A percentile compares a stretch with the other conserved stretches of the same genome.
phyloP scores from a whole-genome alignment of 1,284 basidiomycete species.

The Stygiomarasmius scandens region DNA sequence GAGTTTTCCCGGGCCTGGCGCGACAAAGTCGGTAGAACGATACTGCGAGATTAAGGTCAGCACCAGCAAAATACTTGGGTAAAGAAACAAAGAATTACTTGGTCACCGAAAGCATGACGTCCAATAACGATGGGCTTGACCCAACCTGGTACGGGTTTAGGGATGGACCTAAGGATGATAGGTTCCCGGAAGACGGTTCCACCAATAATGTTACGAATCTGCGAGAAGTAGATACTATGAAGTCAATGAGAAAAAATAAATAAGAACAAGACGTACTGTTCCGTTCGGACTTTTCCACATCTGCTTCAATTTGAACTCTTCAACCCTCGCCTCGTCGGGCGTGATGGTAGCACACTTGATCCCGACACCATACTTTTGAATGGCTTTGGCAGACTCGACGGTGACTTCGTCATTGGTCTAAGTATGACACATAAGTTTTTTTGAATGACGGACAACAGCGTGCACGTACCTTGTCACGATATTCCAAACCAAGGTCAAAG shows the following conservation, averaged over 20 bases:
- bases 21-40: slow-evolving; percentile 87
- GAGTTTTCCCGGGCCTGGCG: slow-evolving; percentile 87
- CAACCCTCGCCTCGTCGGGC: slow-evolving; percentile 92
- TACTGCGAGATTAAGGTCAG: slow-evolving; percentile 55
- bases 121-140: slow-evolving; percentile 96
- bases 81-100: slow-evolving; percentile 46
- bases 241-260: slow-evolving; percentile 13
- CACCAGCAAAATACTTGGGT: slow-evolving; percentile 3
- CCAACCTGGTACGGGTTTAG: slow-evolving; percentile 95
- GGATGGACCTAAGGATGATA: slow-evolving; percentile 90
- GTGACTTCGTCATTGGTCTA: slow-evolving; percentile 96
- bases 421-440: background rate
- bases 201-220: slow-evolving; percentile 96
- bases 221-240: slow-evolving; percentile 1
- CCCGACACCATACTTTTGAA: slow-evolving; percentile 87
- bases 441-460: too few species aligned
- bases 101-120: slow-evolving; percentile 97
- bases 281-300: slow-evolving; percentile 98
- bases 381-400: slow-evolving; percentile 91
- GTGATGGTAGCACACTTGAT: slow-evolving; percentile 99
- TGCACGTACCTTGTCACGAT: slow-evolving; percentile 77
- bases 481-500: slow-evolving; percentile 93
- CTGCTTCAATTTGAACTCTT: slow-evolving; percentile 96
- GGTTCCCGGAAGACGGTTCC: slow-evolving; percentile 99
- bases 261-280: slow-evolving; percentile 57